Evolutionary conservation across 306 rosid genomes (phyloP), one percentile per base, ranked within the genome.

Genomic region (Albizia julibrissin): DNA sequence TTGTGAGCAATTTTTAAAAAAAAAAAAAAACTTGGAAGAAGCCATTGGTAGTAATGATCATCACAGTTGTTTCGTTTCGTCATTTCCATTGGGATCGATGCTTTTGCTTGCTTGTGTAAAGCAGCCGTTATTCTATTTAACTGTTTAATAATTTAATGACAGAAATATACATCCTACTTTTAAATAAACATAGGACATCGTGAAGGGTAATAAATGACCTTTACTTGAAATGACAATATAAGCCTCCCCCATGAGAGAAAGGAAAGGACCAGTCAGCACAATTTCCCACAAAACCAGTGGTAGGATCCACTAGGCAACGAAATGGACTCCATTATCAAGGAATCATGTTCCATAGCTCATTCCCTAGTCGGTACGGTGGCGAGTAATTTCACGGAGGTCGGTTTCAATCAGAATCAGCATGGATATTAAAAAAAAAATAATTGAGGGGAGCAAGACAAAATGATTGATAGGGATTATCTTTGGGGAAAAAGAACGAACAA

Each of bases 41-140:
- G 46, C 22, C 18, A 9, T 31, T 61, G 47, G 52, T 69, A 0
- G 67, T 40, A 75, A 70, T 71, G 37, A 44, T 50, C 29, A 56
- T n/a, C 21, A 29, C 46, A 19, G 59, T 21, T 10, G 66, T 5
- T 37, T 37, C 40, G 21, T 67, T 67, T 50, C 47, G 69, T 77
- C 68, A 79, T 86, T 29, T 67, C 6, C 77, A 76, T 86, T 39
- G 93, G 93, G 91, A 90, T 90, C 72, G 87, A 87, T 75, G 91
- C 24, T 15, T 10, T 44, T 75, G 91, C 24, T 15, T 10, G 52
- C 44, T 33, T 34, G 42, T 29, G 69, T 16, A 15, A 29, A 66
- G 34, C 72, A 56, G 74, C 83, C 79, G 83, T 76, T 86, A 83
- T 81, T 71, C 46, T 47, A 78, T 81, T 78, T 58, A 58, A 58